Evolutionary conservation across 805 yeast genomes (phyloP), one percentile per base, ranked within the genome.

Genomic region (Starmerella floricola): DNA sequence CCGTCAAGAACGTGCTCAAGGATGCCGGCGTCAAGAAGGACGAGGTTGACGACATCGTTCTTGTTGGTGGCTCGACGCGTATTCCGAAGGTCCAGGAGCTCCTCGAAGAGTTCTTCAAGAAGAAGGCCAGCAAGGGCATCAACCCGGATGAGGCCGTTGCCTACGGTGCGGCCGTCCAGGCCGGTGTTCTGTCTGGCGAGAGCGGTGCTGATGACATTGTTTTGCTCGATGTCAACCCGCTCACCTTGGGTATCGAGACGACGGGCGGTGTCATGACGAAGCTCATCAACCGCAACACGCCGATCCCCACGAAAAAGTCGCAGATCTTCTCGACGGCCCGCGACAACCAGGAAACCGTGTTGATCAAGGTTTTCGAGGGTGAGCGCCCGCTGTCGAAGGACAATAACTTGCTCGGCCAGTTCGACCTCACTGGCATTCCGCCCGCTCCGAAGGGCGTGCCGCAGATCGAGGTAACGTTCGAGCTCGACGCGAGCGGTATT

Each of bases 81-180:
- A 91, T 88, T 70, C 98, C 97, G 69, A 91, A 86, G 74, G 88
- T 88, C 56, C 97, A 87, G 72, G 81, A 83, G 68, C 73, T 88
- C 58, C 74, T 88, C 55, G 94, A 88, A 68, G 74, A 79, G 52
- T 86, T 67, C 75, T 88, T 88, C 62, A 78, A 80, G 60, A 88
- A 91, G 74, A 86, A 86, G 68, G 88, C 94, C 53, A 84, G 94
- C 55, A 88, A 87, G 76, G 88, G 95, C 59, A 88, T 88, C 61
- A 88, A 88, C 73, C 97, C 98, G 51, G 98, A 88, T 70, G 98
- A 88, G 73, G 98, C 98, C 63, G 97, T 88, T 60, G 98, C 97
- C 34, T 88, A 79, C 59, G 98, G 98, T 76, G 97, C 97, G 48
- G 96, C 98, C 51, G 96, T 88, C 51, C 98, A 88, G 72, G 97